phyloP scores from a whole-genome alignment of 768 basidiomycete species.

The Sutorius australiensis region DNA sequence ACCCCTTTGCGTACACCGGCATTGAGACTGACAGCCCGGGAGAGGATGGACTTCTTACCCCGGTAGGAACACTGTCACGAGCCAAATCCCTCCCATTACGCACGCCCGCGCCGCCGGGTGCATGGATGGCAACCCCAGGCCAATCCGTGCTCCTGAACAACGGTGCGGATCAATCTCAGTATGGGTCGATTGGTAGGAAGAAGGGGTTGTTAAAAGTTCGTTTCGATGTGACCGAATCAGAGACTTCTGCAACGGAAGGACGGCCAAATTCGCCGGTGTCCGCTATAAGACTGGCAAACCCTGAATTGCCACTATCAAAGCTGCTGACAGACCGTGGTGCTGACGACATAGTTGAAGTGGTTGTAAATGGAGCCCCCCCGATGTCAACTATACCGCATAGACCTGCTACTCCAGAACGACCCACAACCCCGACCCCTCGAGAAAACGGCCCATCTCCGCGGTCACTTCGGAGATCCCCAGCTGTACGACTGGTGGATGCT shows the following conservation, averaged over 20 bases:
- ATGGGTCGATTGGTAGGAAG: constrained; percentile 35
- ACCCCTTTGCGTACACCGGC: constrained; percentile 16
- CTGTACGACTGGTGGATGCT: constrained; percentile 66
- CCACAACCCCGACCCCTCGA: constrained; percentile 25
- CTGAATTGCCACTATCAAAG: constrained; percentile 15
- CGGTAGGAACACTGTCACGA: constrained; percentile 46
- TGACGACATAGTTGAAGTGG: constrained; percentile 6
- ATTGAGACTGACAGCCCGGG: constrained; percentile 11
- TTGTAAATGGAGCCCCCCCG: constrained; percentile 3
- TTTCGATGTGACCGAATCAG: constrained; percentile 50
- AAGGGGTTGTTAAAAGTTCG: constrained; percentile 70
- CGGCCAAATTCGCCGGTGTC: constrained; percentile 25
- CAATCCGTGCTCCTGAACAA: constrained; percentile 21
- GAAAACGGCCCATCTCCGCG: constrained; percentile 26
- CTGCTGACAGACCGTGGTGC: not conserved
- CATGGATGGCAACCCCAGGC: constrained; percentile 58
- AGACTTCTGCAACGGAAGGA: constrained; percentile 30
- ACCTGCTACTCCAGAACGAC: constrained; percentile 22
- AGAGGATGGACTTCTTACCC: constrained; percentile 38
- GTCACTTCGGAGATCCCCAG: constrained; percentile 45
- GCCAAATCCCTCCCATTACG: constrained; percentile 43
- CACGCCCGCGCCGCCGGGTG: constrained; percentile 70
- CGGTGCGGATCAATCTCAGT: constrained; percentile 27
- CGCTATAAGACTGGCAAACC: constrained; percentile 24
- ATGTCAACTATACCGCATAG: constrained; percentile 5